Evolutionary conservation across 257 asterid species (phyloP).

Genomic region (Solanum paucissectum): DNA sequence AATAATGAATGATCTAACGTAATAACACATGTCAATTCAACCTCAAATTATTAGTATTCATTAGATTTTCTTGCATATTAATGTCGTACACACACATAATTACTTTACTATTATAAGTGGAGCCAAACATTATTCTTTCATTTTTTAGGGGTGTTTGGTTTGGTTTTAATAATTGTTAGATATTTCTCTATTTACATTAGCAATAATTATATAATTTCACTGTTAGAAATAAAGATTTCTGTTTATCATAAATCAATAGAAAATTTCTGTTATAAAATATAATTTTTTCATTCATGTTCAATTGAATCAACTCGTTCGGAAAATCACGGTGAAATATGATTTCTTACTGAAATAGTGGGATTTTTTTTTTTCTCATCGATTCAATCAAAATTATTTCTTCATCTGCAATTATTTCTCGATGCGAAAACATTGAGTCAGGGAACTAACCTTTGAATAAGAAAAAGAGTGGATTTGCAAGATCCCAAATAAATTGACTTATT

Average conservation of each 20-base stretch:
- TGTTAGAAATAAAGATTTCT: too few relatives aligned
- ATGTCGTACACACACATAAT: not conserved
- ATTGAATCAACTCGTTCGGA: accelerated
- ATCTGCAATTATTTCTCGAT: too few relatives aligned
- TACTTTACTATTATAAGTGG: not conserved
- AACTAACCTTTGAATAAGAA: not conserved
- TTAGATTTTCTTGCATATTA: not conserved
- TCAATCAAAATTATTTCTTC: too few relatives aligned
- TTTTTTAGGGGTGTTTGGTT: not conserved
- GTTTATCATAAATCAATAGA: too few relatives aligned
- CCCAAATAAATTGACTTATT: not conserved
- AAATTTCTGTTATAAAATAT: too few relatives aligned
- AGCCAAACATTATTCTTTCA: not conserved
- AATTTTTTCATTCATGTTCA: too few relatives aligned
- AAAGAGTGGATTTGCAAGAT: not conserved
- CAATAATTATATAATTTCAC: too few relatives aligned
- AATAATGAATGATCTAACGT: not conserved
- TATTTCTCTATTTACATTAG: not conserved
- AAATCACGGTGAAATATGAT: too few relatives aligned
- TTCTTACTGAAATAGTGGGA: too few relatives aligned
- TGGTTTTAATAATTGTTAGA: not conserved
- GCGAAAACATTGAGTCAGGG: not conserved
- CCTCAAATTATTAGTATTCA: not conserved
- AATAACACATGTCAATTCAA: not conserved
- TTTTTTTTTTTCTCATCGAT: too few relatives aligned